Evolutionary conservation across 148 eudicot genomes (phyloP).

Genomic region (Rhododendron simsii): DNA sequence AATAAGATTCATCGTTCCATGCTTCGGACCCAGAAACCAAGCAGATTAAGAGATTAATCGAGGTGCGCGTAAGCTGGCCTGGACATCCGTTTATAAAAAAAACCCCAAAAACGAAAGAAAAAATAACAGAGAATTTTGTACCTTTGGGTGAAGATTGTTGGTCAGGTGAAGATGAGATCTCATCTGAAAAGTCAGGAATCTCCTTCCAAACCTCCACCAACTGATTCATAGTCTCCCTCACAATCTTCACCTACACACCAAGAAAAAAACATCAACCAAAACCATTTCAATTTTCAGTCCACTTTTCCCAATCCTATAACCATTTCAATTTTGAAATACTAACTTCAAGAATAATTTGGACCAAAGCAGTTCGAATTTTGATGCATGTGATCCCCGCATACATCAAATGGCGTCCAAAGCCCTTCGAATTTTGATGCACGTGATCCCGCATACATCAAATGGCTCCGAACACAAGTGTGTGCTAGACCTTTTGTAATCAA

Average conservation of each 20-base stretch:
- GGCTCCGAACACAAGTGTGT: not conserved
- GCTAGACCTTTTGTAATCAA: not conserved
- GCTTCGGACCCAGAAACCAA: not conserved
- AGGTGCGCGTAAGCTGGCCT: not conserved
- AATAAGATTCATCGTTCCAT: not conserved
- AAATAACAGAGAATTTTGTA: slow-evolving; percentile 13
- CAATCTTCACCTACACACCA: slow-evolving; percentile 68
- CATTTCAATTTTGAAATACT: not conserved
- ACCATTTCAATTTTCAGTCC: not conserved
- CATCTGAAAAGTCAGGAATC: slow-evolving; percentile 68
- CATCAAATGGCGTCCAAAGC: too few relatives aligned
- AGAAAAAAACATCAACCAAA: slow-evolving; percentile 3
- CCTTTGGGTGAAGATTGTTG: slow-evolving; percentile 64
- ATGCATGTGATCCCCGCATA: not conserved
- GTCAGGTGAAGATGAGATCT: slow-evolving; percentile 48
- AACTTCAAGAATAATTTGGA: too few relatives aligned
- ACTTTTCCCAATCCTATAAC: not conserved
- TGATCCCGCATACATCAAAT: too few relatives aligned
- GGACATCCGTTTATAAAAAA: too few relatives aligned
- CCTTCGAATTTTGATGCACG: too few relatives aligned
- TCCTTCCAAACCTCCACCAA: slow-evolving; percentile 78
- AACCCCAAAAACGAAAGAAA: not conserved
- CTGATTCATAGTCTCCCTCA: slow-evolving; percentile 76
- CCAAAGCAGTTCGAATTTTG: not conserved
- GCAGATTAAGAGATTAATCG: not conserved